Base-by-base conservation (phyloP, 805 yeast species). In the Hanseniaspora occidentalis region DNA sequence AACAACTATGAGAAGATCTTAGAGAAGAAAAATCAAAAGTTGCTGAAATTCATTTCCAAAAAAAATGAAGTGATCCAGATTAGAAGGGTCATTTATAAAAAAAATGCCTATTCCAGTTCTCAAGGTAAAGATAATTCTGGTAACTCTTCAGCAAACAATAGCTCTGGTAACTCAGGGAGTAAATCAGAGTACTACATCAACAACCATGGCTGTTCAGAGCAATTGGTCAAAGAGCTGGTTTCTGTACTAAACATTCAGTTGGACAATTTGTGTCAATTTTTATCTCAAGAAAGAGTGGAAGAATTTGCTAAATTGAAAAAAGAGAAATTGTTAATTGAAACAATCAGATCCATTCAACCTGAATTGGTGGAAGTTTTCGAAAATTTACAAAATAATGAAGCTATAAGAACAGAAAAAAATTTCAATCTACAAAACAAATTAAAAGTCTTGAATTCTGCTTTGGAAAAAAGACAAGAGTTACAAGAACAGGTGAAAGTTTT, bases 251-350 rank as follows among this genome's bases (percentile, higher is more conserved):
- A 82, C 52, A 81, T 92, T 44, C 97, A 92, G 53, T 66, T 92
- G 42, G 94, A 85, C 54, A 92, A 89, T 55, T 66, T 89, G 38
- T 88, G 97, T 53, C 96, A 89, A 55, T 92, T 92, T 53, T 64
- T 92, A 41, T 95, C 98, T 0, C 99, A 92, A 56, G 97, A 89
- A 51, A 69, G 94, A 44, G 97, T 92, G 6, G 89, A 94, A 2
- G 85, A 84, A 47, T 92, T 92, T 65, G 94, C 96, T 0, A 73
- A 79, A 2, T 62, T 84, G 47, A 71, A 82, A 22, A 83, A 94
- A 1, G 86, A 82, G 46, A 75, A 76, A 44, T 62, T 89, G 7
- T 65, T 92, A 10, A 51, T 66, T 20, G 94, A 84, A 50, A 84
- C 95, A 1, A 84, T 86, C 52, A 64, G 89, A 44, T 85, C 96